These are phyloP conservation scores for Oryza brachyantha DNA, from an alignment of 176 grass and related monocot genomes.

Conservation along the genomic window DNA sequence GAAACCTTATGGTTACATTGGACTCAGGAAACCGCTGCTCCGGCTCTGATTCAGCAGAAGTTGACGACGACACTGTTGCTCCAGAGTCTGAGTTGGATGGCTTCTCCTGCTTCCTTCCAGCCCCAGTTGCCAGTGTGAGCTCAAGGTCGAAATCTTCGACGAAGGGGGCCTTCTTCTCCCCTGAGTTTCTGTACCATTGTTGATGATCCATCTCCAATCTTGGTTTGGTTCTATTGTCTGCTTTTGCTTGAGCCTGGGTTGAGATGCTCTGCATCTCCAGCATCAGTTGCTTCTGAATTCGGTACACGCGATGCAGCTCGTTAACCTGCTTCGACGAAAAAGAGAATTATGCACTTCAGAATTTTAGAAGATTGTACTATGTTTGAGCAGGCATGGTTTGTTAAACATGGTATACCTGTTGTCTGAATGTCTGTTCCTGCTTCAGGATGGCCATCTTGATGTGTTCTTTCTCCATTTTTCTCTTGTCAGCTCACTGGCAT, in stretches of 20 bases:
- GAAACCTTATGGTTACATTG: conserved; percentile 44
- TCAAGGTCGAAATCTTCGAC: conserved; percentile 55
- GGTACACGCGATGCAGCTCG: conserved; percentile 60
- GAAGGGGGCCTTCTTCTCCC: conserved; percentile 3
- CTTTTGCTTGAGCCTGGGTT: conserved; percentile 7
- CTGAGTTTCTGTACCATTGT: conserved; percentile 10
- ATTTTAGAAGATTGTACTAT: background rate
- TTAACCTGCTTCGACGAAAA: conserved; percentile 48
- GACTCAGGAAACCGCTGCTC: conserved; percentile 3
- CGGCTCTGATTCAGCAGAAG: conserved; percentile 44
- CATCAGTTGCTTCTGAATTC: conserved; percentile 66
- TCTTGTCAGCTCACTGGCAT: conserved; percentile 10
- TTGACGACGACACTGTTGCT: conserved; percentile 44
- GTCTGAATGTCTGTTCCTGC: conserved; percentile 70
- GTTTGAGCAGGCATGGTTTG: background rate
- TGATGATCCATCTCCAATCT: background rate
- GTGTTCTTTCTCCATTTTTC: conserved; percentile 61
- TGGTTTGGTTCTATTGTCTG: background rate
- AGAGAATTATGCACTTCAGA: background rate
- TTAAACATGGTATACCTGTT: conserved; percentile 52
- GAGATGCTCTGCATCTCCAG: conserved; percentile 37
- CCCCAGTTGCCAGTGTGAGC: conserved; percentile 64
- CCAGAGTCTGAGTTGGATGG: conserved; percentile 49
- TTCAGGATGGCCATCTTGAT: conserved; percentile 72
- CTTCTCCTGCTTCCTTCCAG: conserved; percentile 43